Base-by-base conservation (phyloP, 2,329 filamentous ascomycete genomes). In the Didymella exigua region DNA sequence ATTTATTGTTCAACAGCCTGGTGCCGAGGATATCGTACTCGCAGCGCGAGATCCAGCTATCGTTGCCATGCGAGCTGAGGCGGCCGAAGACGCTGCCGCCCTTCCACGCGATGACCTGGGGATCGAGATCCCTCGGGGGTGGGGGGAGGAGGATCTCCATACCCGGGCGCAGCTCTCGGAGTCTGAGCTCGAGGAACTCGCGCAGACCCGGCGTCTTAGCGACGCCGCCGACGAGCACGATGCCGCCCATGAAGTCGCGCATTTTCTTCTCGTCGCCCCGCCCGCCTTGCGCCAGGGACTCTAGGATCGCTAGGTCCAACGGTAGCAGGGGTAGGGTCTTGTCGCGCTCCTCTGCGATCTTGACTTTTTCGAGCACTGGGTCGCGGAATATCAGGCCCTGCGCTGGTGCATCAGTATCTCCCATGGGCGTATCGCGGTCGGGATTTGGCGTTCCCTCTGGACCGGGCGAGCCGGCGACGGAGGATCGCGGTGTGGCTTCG, bases 61-160 rank as follows among this genome's bases (percentile, higher is more conserved):
- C 95, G 76, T 98, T 98, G 14, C 75, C 75, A 57, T 91, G 93
- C 40, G 79, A 80, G 56, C 87, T 85, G 65, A 98, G 79, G 78
- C 96, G 92, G 2, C 91, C 93, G 80, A 97, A 99, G 14, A 99
- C 93, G 72, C 92, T 96, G 0, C 91, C 95, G 4, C 95, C 95
- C 82, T 99, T 99, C 95, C 95, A 99, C 8, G 89, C 88, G 48
- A 98, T 89, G n/a, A 98, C 93, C 76, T 97, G 92, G 56, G 95
- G 91, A 76, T 99, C 95, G 79, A 99, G 89, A 67, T 99, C 95
- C 67, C 93, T 83, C 0, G 95, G 95, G n/a, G 86, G 86, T 18
- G 83, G 81, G 1, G 84, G 85, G 21, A 89, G 85, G 58, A 88
- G 79, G 51, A 89, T 86, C 5, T 80, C 78, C 60, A 83, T 84